phyloP scores from a whole-genome alignment of 2,329 filamentous ascomycete species.

The Colletotrichum plurivorum region DNA sequence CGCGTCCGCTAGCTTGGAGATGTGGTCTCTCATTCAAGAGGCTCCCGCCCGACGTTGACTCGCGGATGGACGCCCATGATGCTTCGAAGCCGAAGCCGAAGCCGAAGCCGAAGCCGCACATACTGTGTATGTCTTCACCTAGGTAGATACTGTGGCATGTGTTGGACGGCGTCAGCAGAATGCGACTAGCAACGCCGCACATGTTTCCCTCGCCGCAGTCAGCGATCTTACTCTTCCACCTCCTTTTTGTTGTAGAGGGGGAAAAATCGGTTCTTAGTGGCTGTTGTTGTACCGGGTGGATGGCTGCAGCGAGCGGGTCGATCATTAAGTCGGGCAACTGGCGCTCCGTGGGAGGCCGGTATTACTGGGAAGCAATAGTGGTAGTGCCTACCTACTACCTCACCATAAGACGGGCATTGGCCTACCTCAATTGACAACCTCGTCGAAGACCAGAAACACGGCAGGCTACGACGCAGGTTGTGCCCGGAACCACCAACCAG shows the following conservation, averaged over 20 bases:
- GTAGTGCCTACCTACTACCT: neutral
- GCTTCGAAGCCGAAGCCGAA: conserved; percentile 20
- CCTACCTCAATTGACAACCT: too few relatives aligned
- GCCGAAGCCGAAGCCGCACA: too few relatives aligned
- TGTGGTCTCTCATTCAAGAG: neutral
- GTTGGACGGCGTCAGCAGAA: neutral
- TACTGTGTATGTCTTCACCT: too few relatives aligned
- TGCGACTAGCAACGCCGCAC: conserved; percentile 17
- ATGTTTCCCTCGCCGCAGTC: conserved; percentile 4
- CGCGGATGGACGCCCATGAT: neutral
- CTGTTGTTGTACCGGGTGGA: conserved; percentile 8
- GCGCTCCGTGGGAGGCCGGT: conserved; percentile 19
- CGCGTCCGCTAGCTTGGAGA: neutral
- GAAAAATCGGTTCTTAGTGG: too few relatives aligned
- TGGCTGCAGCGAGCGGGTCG: conserved; percentile 25
- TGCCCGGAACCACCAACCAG: neutral
- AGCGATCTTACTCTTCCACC: too few relatives aligned
- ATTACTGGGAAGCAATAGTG: neutral
- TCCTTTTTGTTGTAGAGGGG: too few relatives aligned
- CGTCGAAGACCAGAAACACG: too few relatives aligned
- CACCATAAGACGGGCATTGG: conserved; percentile 31
- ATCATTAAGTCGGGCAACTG: conserved; percentile 13
- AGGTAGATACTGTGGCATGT: too few relatives aligned
- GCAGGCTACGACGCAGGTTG: too few relatives aligned
- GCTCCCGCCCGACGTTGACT: conserved; percentile 1